Conservation (phyloP, 1,139 yeast genomes). For the Suhomyces kunorum region DNA sequence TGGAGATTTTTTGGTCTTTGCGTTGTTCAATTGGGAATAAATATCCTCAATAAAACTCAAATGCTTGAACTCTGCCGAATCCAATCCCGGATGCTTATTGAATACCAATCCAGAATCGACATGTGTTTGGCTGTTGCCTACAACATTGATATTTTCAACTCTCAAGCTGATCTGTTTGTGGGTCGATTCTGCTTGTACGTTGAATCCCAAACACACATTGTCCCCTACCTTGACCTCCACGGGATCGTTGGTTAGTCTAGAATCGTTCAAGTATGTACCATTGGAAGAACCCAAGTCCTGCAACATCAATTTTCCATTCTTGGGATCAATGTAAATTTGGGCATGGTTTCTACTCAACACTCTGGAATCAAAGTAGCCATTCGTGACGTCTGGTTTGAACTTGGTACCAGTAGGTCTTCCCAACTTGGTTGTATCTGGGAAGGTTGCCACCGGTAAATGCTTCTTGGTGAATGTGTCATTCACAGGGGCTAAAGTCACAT, state of each 20-base stretch:
- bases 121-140: slow-evolving; percentile 24
- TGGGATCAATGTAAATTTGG: slow-evolving; percentile 74
- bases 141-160: slow-evolving; percentile 68
- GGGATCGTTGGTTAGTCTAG: slow-evolving; percentile 65
- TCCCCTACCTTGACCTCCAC: slow-evolving; percentile 73
- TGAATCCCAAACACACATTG: slow-evolving; percentile 84
- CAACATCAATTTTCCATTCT: slow-evolving; percentile 67
- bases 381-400: slow-evolving; percentile 72
- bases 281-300: slow-evolving; percentile 89
- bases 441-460: slow-evolving; percentile 73
- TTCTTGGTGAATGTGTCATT: slow-evolving; percentile 84
- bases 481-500: slow-evolving; percentile 69
- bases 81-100: slow-evolving; percentile 17
- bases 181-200: slow-evolving; percentile 77
- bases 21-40: slow-evolving; percentile 22
- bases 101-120: slow-evolving; percentile 9
- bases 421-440: slow-evolving; percentile 80
- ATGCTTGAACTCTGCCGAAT: slow-evolving; percentile 40
- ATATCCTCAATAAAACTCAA: slow-evolving; percentile 46
- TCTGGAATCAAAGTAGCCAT: slow-evolving; percentile 93
- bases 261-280: slow-evolving; percentile 88
- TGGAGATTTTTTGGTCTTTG: background rate
- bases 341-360: slow-evolving; percentile 95
- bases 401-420: slow-evolving; percentile 85
- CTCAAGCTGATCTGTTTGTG: slow-evolving; percentile 84